These are phyloP conservation scores for Fomitiporia mediterranea DNA, from an alignment of 1,284 basidiomycete genomes.

Conservation along the genomic window DNA sequence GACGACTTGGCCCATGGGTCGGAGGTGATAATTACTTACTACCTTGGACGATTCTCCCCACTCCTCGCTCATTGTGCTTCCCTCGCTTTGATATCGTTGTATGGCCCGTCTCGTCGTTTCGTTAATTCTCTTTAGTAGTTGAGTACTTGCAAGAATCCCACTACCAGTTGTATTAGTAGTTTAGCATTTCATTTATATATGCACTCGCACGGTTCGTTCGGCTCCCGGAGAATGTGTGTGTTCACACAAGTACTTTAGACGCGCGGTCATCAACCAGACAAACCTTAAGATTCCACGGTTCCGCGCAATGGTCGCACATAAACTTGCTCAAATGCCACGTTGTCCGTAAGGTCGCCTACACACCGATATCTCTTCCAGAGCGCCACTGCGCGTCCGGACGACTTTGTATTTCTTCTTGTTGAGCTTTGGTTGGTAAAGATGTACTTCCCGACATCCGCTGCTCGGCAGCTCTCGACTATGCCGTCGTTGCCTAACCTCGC, in stretches of 20 bases:
- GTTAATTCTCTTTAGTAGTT: too few species aligned
- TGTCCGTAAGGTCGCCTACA: not conserved
- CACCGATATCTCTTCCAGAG: not conserved
- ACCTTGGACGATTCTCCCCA: too few species aligned
- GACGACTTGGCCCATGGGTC: constrained; percentile 18
- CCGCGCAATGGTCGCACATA: not conserved
- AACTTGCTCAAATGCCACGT: constrained; percentile 10
- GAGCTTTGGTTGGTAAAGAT: constrained; percentile 34
- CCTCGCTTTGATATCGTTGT: not conserved
- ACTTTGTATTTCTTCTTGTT: not conserved
- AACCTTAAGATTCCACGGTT: not conserved
- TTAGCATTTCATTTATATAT: not conserved
- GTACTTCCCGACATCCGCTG: constrained; percentile 81
- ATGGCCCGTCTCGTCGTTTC: not conserved
- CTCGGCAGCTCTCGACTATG: constrained; percentile 61
- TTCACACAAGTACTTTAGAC: too few species aligned
- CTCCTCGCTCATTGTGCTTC: not conserved
- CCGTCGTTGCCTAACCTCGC: constrained; percentile 61
- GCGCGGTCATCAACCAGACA: not conserved
- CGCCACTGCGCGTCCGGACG: not conserved
- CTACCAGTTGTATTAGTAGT: constrained; percentile 16
- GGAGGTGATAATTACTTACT: constrained; percentile 17
- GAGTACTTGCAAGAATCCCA: not conserved
- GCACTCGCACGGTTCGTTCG: too few species aligned
- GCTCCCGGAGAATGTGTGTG: too few species aligned